Percentiles rank a stretch among this genome's conserved stretches.
Evolutionary conservation across 148 eudicot species (phyloP).

Genomic region (Dysphania ambrosioides): DNA sequence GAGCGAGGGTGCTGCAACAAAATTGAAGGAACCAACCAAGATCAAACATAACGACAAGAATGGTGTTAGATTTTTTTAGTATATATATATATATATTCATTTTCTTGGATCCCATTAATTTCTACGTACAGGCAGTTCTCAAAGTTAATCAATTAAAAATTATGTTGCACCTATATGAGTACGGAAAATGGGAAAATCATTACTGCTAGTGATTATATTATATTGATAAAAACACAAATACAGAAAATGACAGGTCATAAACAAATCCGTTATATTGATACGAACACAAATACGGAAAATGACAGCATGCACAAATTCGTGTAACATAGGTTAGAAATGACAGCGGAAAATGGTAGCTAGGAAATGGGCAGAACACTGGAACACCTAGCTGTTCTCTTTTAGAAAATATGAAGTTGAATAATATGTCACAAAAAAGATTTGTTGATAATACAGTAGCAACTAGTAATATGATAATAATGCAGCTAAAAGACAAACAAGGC

Average conservation of each 20-base stretch:
- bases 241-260: too few relatives aligned
- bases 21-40: not conserved
- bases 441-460: not conserved
- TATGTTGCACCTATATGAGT: too few relatives aligned
- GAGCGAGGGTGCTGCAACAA: too few relatives aligned
- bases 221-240: too few relatives aligned
- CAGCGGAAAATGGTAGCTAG: conserved; percentile 13
- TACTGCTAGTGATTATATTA: too few relatives aligned
- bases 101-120: not conserved
- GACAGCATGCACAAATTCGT: too few relatives aligned
- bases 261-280: too few relatives aligned
- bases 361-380: conserved; percentile 6
- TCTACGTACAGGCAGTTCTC: not conserved
- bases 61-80: conserved; percentile 7
- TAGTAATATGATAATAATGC: not conserved
- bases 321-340: conserved; percentile 9
- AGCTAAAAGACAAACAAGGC: conserved; percentile 15
- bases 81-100: too few relatives aligned
- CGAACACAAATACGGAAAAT: too few relatives aligned
- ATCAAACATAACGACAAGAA: not conserved
- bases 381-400: conserved; percentile 16
- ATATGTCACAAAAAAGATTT: too few relatives aligned
- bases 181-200: too few relatives aligned
- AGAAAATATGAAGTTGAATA: conserved; percentile 12
- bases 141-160: conserved; percentile 2